These are phyloP conservation scores for Tulasnella sp. DNA, from an alignment of 768 basidiomycete species.

Conservation along the genomic window DNA sequence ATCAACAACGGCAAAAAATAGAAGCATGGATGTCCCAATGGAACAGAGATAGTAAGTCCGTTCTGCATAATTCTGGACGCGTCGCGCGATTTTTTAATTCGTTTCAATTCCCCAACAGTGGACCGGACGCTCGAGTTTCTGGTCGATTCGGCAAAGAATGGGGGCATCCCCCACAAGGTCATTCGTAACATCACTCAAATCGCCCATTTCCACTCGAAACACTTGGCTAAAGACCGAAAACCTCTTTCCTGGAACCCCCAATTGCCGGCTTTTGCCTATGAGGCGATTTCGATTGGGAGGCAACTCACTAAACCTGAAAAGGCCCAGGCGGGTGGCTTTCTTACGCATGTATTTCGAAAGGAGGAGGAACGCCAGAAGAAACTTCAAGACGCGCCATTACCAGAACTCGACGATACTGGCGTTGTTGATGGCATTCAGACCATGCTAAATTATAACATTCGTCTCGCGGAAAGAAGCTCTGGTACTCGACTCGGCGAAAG, in stretches of 20 bases:
- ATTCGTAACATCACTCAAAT: slow-evolving; percentile 19
- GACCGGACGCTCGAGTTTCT: slow-evolving; percentile 23
- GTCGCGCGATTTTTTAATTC: neutral
- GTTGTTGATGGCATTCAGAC: neutral
- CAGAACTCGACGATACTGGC: neutral
- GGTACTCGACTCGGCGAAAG: slow-evolving; percentile 1
- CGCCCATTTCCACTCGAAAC: slow-evolving; percentile 1
- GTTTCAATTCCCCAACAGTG: slow-evolving; percentile 13
- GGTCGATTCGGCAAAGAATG: slow-evolving; percentile 15
- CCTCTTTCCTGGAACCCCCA: slow-evolving; percentile 1
- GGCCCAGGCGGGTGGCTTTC: neutral
- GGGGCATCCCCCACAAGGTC: slow-evolving; percentile 14
- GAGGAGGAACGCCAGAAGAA: neutral
- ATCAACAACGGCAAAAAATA: neutral
- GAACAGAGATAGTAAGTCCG: slow-evolving; percentile 14
- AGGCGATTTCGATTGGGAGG: neutral
- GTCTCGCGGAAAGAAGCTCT: slow-evolving; percentile 9
- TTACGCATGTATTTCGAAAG: neutral
- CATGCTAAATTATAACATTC: neutral
- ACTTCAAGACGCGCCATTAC: neutral
- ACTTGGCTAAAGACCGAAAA: neutral
- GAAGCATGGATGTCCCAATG: slow-evolving; percentile 15
- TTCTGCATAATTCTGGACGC: neutral
- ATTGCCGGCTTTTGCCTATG: neutral
- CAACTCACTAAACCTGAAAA: neutral